Conservation (phyloP, 2,329 filamentous ascomycete species). For the Aureobasidium leucospermi region DNA sequence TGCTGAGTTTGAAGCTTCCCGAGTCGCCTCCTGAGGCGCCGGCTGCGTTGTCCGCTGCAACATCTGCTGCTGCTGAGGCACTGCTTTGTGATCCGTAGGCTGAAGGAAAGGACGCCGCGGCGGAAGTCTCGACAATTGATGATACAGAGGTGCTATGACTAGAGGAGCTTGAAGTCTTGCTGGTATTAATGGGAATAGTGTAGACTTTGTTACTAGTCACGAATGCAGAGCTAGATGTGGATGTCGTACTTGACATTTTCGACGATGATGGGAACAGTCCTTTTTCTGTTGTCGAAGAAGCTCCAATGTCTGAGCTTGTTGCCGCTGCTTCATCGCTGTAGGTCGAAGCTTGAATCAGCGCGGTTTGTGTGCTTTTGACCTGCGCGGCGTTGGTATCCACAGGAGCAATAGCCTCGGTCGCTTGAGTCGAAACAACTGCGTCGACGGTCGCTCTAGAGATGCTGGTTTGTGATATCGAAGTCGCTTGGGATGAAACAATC, state of each 20-base stretch:
- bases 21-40: slow-evolving; percentile 60
- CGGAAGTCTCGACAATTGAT: not conserved
- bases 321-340: not conserved
- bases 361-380: not conserved
- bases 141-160: too few species aligned
- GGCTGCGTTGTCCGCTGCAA: slow-evolving; percentile 31
- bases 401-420: not conserved
- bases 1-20: slow-evolving; percentile 57
- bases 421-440: not conserved
- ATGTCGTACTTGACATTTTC: not conserved
- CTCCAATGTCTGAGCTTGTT: not conserved
- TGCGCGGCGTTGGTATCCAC: not conserved
- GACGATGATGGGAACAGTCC: not conserved
- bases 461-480: not conserved
- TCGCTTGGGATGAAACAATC: not conserved
- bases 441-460: too few species aligned
- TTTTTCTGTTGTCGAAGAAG: not conserved
- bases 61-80: not conserved
- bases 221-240: not conserved
- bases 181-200: not conserved
- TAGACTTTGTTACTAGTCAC: not conserved
- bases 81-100: not conserved
- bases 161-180: not conserved
- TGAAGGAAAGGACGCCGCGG: not conserved
- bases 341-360: not conserved